Evolutionary conservation across 495 filamentous ascomycete genomes (phyloP), one percentile per base, ranked within the genome.

Genomic region (Parmelia sp.): DNA sequence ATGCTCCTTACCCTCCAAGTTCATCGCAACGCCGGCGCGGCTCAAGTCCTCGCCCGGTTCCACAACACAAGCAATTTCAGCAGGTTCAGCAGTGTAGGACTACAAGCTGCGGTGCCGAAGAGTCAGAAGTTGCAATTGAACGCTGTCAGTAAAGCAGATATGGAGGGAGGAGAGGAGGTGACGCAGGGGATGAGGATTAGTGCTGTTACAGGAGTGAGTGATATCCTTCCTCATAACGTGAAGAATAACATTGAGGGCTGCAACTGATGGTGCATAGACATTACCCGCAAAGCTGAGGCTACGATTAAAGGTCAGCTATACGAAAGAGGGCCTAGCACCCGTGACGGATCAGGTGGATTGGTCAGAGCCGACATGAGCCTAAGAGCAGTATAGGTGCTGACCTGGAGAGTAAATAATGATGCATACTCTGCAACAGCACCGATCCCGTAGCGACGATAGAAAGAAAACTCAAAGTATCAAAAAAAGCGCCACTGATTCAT

Each of bases 71-170:
- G 86, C 19, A 83, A 82, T 60, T 84, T 86, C 58, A 78, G 78
- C 35, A 71, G 75, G n/a, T 80, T 97, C 56, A 80, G 84, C 21
- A 82, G 77, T 40, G 89, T 97, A 23, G 87, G 86, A 9, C 72
- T 98, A 60, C 95, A 97, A 74, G 95, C 92, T 56, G 94, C 94
- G 7, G 94, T 97, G 65, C 95, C 94, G 9, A 97, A 96, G 78
- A 91, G 87, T 42, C 95, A 97, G 75, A 93, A 90, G 70, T 74
- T 98, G 65, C 90, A 96, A 73, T 78, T 98, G 58, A 88, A 92
- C 70, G 89, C 87, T 60, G 94, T 98, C 64, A 94, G 86, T 61
- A 88, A 83, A 69, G 74, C 85, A 2, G 90, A 96, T 51, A 73
- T 98, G 21, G 85, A 81, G 17, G 81, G 83, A 4, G 91, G 90